Percentiles rank a stretch among this genome's conserved stretches.
These are phyloP conservation scores for Macrocybe gigantea DNA, from an alignment of 768 basidiomycete genomes.

Conservation along the genomic window DNA sequence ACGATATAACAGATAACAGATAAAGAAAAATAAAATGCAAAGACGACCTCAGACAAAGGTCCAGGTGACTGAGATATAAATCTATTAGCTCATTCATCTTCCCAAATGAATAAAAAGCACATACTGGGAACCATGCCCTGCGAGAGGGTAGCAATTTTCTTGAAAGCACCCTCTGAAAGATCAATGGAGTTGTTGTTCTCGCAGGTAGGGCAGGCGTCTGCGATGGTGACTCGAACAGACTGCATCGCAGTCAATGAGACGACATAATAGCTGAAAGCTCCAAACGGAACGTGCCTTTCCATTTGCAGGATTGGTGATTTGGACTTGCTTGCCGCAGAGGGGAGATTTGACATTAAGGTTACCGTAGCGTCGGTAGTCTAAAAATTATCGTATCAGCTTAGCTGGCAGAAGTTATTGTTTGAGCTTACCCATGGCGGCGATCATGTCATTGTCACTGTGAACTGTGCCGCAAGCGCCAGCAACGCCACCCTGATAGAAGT, in stretches of 20 bases:
- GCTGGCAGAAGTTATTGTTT: background rate
- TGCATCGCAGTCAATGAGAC: constrained; percentile 10
- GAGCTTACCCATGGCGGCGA: constrained; percentile 59
- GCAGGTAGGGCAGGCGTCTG: constrained; percentile 83
- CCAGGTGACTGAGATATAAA: constrained; percentile 28
- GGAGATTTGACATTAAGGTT: constrained; percentile 36
- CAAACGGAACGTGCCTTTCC: constrained; percentile 31
- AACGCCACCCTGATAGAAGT: constrained; percentile 63
- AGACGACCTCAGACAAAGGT: constrained; percentile 19
- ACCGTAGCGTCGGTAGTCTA: constrained; percentile 51
- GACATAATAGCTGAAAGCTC: background rate
- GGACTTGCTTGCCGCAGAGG: constrained; percentile 62
- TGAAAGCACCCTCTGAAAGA: constrained; percentile 66
- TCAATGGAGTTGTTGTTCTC: constrained; percentile 61
- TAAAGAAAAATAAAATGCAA: too few relatives aligned
- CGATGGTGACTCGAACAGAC: constrained; percentile 59
- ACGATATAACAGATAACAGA: too few relatives aligned
- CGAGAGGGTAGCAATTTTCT: constrained; percentile 37
- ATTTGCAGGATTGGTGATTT: constrained; percentile 57
- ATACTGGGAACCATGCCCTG: constrained; percentile 56
- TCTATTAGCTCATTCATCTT: background rate
- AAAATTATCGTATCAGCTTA: too few relatives aligned
- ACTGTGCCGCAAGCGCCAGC: constrained; percentile 76
- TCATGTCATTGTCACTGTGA: constrained; percentile 47
- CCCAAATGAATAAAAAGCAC: constrained; percentile 15